These are phyloP conservation scores for Fraxinus sp. DNA, from an alignment of 305 asterid species.

Conservation along the genomic window DNA sequence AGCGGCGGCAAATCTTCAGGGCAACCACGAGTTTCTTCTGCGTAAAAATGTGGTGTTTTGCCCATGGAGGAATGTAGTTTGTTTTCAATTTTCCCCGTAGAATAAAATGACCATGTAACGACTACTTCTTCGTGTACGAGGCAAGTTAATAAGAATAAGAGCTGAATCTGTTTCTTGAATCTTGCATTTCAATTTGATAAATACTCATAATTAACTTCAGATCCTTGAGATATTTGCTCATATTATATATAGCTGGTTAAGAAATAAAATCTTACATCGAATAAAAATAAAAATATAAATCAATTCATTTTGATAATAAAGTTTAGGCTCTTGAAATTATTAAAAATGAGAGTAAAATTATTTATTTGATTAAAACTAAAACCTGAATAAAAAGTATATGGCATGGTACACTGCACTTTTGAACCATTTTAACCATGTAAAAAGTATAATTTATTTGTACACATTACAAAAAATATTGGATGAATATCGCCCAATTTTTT, in stretches of 20 bases:
- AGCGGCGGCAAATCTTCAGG: constrained; percentile 22
- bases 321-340: background rate
- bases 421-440: too few relatives aligned
- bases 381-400: too few relatives aligned
- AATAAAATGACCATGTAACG: background rate
- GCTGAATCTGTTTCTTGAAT: too few relatives aligned
- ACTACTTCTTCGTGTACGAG: too few relatives aligned
- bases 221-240: too few relatives aligned
- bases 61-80: background rate
- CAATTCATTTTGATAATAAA: background rate
- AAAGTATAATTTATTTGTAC: too few relatives aligned
- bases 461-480: background rate
- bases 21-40: background rate
- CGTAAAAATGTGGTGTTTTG: background rate
- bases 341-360: background rate
- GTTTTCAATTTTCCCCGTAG: background rate
- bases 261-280: too few relatives aligned
- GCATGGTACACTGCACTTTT: too few relatives aligned
- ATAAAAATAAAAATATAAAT: too few relatives aligned
- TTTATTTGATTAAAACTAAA: background rate
- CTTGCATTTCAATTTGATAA: background rate
- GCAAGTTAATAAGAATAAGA: too few relatives aligned
- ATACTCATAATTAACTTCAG: too few relatives aligned
- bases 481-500: background rate
- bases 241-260: too few relatives aligned